Conservation (phyloP, 495 filamentous ascomycete species). For the Lophium mytilinum region DNA sequence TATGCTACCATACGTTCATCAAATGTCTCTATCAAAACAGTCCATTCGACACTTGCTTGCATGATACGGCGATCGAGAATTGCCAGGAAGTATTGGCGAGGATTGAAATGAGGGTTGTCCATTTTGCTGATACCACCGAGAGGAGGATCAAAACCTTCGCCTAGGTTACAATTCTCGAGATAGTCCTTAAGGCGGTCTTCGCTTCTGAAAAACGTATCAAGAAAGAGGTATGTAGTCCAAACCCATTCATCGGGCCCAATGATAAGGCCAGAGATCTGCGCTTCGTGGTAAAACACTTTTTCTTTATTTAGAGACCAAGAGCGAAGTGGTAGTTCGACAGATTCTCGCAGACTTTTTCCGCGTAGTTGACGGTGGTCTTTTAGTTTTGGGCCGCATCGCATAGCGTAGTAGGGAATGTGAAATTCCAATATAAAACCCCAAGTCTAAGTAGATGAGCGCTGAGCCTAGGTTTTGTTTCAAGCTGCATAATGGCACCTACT, state of each 20-base stretch:
- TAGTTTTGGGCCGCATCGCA: neutral
- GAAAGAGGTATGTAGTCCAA: constrained; percentile 3
- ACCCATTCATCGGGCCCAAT: constrained; percentile 6
- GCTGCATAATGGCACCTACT: too few species aligned
- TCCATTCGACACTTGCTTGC: constrained; percentile 2
- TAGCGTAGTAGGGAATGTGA: constrained; percentile 6
- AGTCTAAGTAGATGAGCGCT: neutral
- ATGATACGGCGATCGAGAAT: neutral
- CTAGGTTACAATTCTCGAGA: neutral
- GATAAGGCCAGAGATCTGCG: constrained; percentile 5
- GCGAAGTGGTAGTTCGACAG: constrained; percentile 1
- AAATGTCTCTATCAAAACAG: constrained; percentile 1
- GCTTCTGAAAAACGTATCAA: constrained; percentile 10
- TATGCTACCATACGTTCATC: constrained; percentile 7
- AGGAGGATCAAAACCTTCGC: constrained; percentile 8
- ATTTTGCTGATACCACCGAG: constrained; percentile 3
- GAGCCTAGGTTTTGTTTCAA: too few species aligned
- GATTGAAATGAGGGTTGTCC: constrained; percentile 1
- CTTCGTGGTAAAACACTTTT: neutral
- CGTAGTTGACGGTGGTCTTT: neutral
- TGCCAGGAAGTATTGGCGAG: neutral
- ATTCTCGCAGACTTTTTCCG: neutral
- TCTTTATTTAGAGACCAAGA: neutral
- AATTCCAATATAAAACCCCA: constrained; percentile 9
- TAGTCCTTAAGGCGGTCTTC: neutral